Evolutionary conservation across 371 early-diverging fungal species (phyloP), one percentile per base, ranked within the genome.

Genomic region (Mortierella sp.): DNA sequence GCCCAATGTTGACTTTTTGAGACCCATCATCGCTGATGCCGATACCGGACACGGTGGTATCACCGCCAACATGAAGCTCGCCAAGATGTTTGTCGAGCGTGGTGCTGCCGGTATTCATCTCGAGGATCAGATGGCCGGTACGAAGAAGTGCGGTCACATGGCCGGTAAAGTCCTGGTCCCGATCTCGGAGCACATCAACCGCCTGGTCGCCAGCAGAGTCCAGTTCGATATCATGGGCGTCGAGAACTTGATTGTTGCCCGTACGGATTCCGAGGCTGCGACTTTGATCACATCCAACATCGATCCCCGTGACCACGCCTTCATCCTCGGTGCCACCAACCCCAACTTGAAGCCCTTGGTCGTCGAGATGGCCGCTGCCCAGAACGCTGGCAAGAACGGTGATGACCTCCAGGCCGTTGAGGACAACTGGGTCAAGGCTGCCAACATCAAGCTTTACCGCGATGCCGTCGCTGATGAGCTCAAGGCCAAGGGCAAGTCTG

Each of bases 91-190:
- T 78, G 95, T 95, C 63, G 94, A 95, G 85, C 89, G 94, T 48
- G 95, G 95, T 47, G 95, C 95, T 17, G 95, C 94, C 24, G 92
- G 93, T 65, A 89, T 95, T 72, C 95, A 95, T 76, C 83, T 97
- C 54, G 99, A 99, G 81, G 99, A 99, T 82, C 94, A 94, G 82
- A 92, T 95, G 54, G 92, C 98, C 15, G 92, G 94, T 58, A 96
- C 96, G 66, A 99, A 99, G 80, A 99, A 99, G 88, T 99, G 99
- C 82, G 98, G 99, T 21, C 99, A 99, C 84, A 96, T 99, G 97
- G 98, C 97, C 50, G 99, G 99, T 67, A 99, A 99, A 82, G 99
- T 99, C 24, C 84, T 99, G 27, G 99, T 99, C 11, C 97, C 99
- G 31, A 94, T 95, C 50, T 88, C 91, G 21, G 98, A 99, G 80